These are phyloP conservation scores for Microsporum ferrugineum DNA, from an alignment of 2,329 filamentous ascomycete genomes.

Conservation along the genomic window DNA sequence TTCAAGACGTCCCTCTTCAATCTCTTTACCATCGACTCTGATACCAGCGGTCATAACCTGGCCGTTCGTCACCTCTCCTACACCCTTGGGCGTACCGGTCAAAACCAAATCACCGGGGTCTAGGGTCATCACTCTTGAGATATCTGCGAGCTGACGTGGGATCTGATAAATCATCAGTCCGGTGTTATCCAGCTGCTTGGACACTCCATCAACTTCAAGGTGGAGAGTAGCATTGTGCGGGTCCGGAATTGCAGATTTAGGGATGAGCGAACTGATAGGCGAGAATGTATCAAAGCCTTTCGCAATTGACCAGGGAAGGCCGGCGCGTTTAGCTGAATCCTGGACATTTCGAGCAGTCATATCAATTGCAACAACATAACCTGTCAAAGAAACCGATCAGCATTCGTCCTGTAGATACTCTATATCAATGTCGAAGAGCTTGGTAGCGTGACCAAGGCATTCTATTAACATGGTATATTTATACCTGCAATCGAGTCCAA, in stretches of 20 bases:
- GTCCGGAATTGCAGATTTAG: conserved; percentile 67
- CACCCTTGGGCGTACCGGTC: conserved; percentile 95
- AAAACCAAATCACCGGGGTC: conserved; percentile 85
- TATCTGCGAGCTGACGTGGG: conserved; percentile 75
- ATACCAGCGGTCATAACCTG: conserved; percentile 81
- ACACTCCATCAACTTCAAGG: conserved; percentile 68
- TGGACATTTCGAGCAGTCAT: conserved; percentile 95
- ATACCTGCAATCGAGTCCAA: conserved; percentile 69
- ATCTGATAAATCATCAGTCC: conserved; percentile 89
- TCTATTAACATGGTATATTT: conserved; percentile 7
- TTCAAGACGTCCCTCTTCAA: conserved; percentile 75
- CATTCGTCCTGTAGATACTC: neutral
- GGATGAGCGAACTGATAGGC: conserved; percentile 70
- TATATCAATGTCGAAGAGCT: neutral
- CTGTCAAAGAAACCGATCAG: conserved; percentile 32
- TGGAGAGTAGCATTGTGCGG: conserved; percentile 82
- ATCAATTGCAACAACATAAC: conserved; percentile 84
- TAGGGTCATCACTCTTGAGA: conserved; percentile 88
- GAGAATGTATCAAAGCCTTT: conserved; percentile 98
- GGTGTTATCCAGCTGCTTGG: conserved; percentile 77
- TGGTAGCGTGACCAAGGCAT: no score
- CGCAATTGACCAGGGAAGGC: conserved; percentile 87
- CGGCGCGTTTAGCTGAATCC: conserved; percentile 93
- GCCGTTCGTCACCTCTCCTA: conserved; percentile 72
- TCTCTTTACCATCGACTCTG: conserved; percentile 64